Evolutionary conservation across 2,329 filamentous ascomycete genomes (phyloP), one percentile per base, ranked within the genome.

Genomic region (Aspergillus transmontanensis): DNA sequence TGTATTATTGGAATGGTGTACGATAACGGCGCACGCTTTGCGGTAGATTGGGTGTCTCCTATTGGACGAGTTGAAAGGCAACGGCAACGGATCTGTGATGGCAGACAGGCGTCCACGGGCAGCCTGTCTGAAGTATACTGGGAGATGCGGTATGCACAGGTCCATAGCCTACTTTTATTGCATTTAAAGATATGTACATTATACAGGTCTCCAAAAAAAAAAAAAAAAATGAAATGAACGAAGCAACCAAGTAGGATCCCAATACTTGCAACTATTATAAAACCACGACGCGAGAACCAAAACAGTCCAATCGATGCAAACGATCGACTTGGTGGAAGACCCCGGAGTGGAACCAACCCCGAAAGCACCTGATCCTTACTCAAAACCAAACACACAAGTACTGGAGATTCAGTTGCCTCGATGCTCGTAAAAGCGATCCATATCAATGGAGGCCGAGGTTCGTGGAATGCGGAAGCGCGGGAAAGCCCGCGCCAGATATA

Each of bases 121-220:
- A 51, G 28, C 19, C 28, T 51, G 48, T 34, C 16, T 32, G 5
- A 4, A 32, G 28, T 19, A 32, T 32, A 34, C 19, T 26, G 14
- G 23, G 34, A 39, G n/a, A 23, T 28, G 46, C 16, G 36, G 14
- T 26, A 51, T 60, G 28, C 36, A 50, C 36, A 46, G 61, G 62
- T 62, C 45, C 58, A 62, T 60, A 46, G 55, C 58, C 61, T 68
- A 65, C 66, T 66, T 66, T 69, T 69, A 63, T 65, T 66, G 59
- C 34, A 67, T 59, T 61, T 50, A 60, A 64, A 59, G 56, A 58
- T 71, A 70, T 67, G 66, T 71, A 66, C 65, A 71, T 66, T 68
- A 69, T 66, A 70, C 66, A 69, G 60, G 45, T 60, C 62, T 55
- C 60, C 60, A 57, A 59, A 62, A 57, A 64, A 57, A 59, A 62